A percentile compares a stretch with the other conserved stretches of the same genome.
These are phyloP conservation scores for Prunus campanulata DNA, from an alignment of 306 rosid genomes.

Conservation along the genomic window DNA sequence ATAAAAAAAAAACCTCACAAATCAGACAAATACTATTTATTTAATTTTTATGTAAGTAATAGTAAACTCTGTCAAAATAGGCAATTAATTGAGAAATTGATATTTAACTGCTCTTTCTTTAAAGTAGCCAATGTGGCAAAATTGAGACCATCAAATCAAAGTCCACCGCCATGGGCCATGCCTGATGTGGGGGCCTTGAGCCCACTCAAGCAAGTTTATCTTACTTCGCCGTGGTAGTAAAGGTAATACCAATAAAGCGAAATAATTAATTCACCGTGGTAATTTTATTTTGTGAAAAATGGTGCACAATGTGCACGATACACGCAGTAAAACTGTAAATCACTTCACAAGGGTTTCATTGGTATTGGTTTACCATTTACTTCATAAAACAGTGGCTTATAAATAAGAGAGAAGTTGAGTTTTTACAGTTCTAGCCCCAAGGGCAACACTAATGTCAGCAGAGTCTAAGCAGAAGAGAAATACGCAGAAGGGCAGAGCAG, in stretches of 20 bases:
- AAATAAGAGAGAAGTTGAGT: neutral
- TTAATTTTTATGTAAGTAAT: too few relatives aligned
- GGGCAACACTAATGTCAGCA: neutral
- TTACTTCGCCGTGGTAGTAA: too few relatives aligned
- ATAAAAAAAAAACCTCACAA: too few relatives aligned
- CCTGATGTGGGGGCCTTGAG: neutral
- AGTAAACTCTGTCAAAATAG: neutral
- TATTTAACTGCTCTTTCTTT: too few relatives aligned
- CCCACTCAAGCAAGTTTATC: neutral
- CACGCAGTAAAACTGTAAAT: neutral
- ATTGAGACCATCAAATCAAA: neutral
- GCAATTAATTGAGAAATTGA: neutral
- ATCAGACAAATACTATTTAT: too few relatives aligned
- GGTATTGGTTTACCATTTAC: neutral
- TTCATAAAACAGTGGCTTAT: neutral
- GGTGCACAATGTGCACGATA: neutral
- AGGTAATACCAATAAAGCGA: neutral
- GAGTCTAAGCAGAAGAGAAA: neutral
- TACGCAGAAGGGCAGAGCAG: neutral
- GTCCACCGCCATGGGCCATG: neutral
- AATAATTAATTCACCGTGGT: neutral
- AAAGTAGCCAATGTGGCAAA: neutral
- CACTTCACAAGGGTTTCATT: too few relatives aligned
- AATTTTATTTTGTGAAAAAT: neutral
- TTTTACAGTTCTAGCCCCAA: neutral